These are phyloP conservation scores for Mrakia gelida DNA, from an alignment of 768 basidiomycete genomes.

Conservation along the genomic window DNA sequence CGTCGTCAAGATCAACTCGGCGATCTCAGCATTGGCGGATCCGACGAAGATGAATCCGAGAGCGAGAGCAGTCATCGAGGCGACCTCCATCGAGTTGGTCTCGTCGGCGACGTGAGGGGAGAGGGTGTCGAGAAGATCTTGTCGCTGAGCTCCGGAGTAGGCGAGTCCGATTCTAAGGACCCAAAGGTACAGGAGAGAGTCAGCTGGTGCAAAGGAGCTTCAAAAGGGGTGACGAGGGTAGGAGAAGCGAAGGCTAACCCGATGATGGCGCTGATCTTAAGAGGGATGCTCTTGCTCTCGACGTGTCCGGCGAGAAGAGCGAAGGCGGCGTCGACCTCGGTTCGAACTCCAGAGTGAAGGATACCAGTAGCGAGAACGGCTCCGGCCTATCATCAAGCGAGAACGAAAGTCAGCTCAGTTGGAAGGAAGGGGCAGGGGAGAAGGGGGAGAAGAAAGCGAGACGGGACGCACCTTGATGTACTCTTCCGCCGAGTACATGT, in stretches of 20 bases:
- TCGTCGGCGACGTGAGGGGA: constrained; percentile 80
- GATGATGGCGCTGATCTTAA: constrained; percentile 83
- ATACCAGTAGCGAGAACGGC: constrained; percentile 92
- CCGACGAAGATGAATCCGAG: constrained; percentile 95
- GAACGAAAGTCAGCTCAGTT: constrained; percentile 5
- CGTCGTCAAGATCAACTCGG: constrained; percentile 80
- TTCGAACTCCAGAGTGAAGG: constrained; percentile 78
- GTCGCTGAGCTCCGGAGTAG: constrained; percentile 86
- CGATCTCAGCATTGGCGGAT: constrained; percentile 88
- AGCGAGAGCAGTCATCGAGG: constrained; percentile 75
- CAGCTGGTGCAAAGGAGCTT: too few species aligned
- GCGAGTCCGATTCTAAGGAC: constrained; percentile 71
- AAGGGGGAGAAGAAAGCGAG: too few species aligned
- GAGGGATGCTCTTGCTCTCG: constrained; percentile 73
- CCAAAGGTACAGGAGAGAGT: too few species aligned
- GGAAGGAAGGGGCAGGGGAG: background rate
- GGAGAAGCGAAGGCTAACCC: constrained; percentile 46
- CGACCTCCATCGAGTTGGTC: constrained; percentile 77
- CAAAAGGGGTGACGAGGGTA: background rate
- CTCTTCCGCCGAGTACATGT: constrained; percentile 93
- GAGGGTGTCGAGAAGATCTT: constrained; percentile 73
- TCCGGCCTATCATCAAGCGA: constrained; percentile 57
- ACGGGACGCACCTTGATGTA: constrained; percentile 69
- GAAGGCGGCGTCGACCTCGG: constrained; percentile 87
- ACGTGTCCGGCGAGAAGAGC: constrained; percentile 87